Evolutionary conservation across 345 rosid genomes (phyloP).

Genomic region (Aquilaria sinensis): DNA sequence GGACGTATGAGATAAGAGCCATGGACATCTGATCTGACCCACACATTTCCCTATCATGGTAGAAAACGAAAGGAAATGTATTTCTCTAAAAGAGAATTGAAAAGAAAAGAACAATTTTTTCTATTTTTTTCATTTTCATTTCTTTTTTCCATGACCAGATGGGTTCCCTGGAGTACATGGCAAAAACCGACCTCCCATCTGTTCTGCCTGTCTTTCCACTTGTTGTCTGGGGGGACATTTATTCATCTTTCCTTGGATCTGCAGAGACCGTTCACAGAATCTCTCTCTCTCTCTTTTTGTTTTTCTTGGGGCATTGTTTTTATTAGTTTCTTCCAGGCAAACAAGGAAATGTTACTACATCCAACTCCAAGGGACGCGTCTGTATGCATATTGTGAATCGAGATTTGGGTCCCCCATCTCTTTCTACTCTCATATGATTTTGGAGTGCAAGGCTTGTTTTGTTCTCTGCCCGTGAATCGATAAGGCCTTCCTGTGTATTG

Average conservation of each 20-base stretch:
- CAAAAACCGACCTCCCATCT: conserved; percentile 21
- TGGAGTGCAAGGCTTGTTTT: conserved; percentile 16
- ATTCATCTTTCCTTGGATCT: conserved; percentile 50
- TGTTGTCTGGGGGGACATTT: conserved; percentile 23
- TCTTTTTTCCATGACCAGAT: conserved; percentile 10
- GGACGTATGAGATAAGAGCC: conserved; percentile 35
- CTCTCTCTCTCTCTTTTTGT: conserved; percentile 14
- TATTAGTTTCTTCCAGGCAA: conserved; percentile 16
- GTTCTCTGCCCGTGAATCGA: conserved; percentile 16
- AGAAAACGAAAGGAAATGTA: not conserved
- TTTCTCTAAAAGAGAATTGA: not conserved
- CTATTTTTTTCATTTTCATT: conserved; percentile 9
- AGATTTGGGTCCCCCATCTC: conserved; percentile 22
- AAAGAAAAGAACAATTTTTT: not conserved
- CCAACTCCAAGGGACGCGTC: conserved; percentile 16
- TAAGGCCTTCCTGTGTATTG: conserved; percentile 16
- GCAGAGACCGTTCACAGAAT: conserved; percentile 17
- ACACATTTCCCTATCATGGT: conserved; percentile 6
- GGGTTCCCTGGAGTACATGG: conserved; percentile 4
- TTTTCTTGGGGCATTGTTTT: conserved; percentile 13
- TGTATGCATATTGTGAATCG: conserved; percentile 16
- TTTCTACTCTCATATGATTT: conserved; percentile 15
- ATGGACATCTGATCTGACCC: conserved; percentile 32
- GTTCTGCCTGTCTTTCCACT: conserved; percentile 30
- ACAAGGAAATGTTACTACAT: conserved; percentile 10